These are phyloP conservation scores for Sarcodon aspratus DNA, from an alignment of 768 basidiomycete genomes.

Conservation along the genomic window DNA sequence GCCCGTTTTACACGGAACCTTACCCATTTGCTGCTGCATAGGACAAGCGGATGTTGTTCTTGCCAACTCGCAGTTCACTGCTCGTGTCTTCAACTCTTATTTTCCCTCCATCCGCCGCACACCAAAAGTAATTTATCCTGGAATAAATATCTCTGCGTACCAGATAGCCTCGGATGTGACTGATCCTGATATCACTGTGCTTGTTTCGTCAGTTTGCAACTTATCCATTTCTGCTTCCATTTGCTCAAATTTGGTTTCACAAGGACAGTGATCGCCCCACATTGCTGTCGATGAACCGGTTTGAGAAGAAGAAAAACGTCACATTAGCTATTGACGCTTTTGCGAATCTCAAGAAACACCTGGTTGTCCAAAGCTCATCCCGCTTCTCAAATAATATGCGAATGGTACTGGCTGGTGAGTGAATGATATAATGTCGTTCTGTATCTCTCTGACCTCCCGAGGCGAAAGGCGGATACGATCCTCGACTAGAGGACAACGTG, in stretches of 20 bases:
- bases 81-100: slow-evolving; percentile 64
- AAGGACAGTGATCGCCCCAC: slow-evolving; percentile 49
- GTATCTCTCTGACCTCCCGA: background rate
- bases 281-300: slow-evolving; percentile 83
- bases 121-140: slow-evolving; percentile 88
- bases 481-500: slow-evolving; percentile 77
- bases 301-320: slow-evolving; percentile 91
- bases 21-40: slow-evolving; percentile 17
- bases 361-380: slow-evolving; percentile 4
- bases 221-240: background rate
- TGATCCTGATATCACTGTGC: slow-evolving; percentile 39
- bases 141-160: slow-evolving; percentile 78
- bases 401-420: slow-evolving; percentile 69
- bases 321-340: slow-evolving; percentile 76
- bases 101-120: slow-evolving; percentile 53
- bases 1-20: background rate
- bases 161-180: slow-evolving; percentile 25
- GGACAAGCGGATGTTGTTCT: slow-evolving; percentile 86
- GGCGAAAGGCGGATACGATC: slow-evolving; percentile 75
- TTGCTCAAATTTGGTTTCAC: slow-evolving; percentile 3
- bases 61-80: slow-evolving; percentile 86
- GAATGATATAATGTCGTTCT: background rate
- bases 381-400: slow-evolving; percentile 30
- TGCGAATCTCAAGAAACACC: slow-evolving; percentile 33
- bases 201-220: slow-evolving; percentile 42